Evolutionary conservation across 202 grass and related monocot species (phyloP).

Genomic region (Zoysia matrella): DNA sequence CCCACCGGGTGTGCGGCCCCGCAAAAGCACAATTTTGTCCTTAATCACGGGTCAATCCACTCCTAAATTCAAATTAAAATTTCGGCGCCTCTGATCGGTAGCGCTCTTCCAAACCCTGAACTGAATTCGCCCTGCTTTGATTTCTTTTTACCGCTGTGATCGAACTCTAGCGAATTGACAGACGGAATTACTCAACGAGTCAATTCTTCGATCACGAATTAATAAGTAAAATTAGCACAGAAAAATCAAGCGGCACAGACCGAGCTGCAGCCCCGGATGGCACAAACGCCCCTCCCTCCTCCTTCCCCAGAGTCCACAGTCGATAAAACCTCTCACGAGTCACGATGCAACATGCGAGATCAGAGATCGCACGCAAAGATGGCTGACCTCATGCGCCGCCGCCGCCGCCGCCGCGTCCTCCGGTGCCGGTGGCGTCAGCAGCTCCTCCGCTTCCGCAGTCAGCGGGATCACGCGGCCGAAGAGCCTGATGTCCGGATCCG

Average conservation of each 20-base stretch:
- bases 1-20: too few relatives aligned
- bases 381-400: conserved; percentile 41
- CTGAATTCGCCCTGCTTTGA: neutral
- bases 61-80: conserved; percentile 37
- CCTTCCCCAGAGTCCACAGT: neutral
- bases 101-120: neutral
- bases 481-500: conserved; percentile 69
- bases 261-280: neutral
- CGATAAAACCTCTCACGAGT: neutral
- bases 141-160: neutral
- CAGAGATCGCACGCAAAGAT: neutral
- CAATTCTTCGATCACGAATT: neutral
- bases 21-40: neutral
- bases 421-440: neutral
- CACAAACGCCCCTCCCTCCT: neutral
- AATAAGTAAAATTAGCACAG: neutral
- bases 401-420: neutral
- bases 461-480: conserved; percentile 72
- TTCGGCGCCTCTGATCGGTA: neutral
- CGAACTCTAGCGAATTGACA: neutral
- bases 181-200: too few relatives aligned
- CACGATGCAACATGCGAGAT: neutral
- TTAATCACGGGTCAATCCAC: neutral
- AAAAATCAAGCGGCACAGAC: neutral
- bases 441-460: conserved; percentile 25